Conservation (phyloP, 345 rosid genomes). For the Theobroma cacao region DNA sequence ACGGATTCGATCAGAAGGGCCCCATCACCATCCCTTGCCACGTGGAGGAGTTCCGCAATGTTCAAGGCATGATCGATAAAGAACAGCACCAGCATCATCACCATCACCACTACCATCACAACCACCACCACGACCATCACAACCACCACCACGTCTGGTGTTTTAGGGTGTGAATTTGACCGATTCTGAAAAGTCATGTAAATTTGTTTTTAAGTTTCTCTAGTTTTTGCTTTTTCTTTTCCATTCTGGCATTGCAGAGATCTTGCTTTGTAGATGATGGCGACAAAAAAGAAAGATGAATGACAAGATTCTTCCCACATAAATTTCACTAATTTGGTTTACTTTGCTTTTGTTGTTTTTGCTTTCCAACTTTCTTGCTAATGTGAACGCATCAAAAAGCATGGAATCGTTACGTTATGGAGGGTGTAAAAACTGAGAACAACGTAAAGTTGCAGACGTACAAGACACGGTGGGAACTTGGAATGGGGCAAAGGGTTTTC, state of each 20-base stretch:
- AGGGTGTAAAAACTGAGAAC: not conserved
- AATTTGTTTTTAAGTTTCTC: not conserved
- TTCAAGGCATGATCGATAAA: conserved; percentile 63
- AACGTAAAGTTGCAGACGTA: not conserved
- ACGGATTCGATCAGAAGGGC: conserved; percentile 73
- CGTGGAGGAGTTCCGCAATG: conserved; percentile 66
- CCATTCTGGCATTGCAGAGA: not conserved
- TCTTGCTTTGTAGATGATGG: not conserved
- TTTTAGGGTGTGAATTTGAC: conserved; percentile 43
- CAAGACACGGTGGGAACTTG: not conserved
- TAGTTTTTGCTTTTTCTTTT: not conserved
- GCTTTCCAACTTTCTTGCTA: not conserved
- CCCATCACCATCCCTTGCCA: conserved; percentile 84
- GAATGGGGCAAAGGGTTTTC: not conserved
- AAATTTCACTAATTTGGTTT: no score
- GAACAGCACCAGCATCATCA: conserved; percentile 48
- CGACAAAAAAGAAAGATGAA: not conserved
- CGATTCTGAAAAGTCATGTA: not conserved
- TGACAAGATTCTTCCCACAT: not conserved
- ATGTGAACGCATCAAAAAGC: not conserved
- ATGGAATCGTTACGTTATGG: not conserved
- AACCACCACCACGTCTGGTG: conserved; percentile 41
- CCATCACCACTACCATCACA: conserved; percentile 12
- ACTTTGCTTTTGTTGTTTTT: not conserved
- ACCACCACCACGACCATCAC: no score